phyloP scores from a whole-genome alignment of 768 basidiomycete genomes.

The Tremella mesenterica region DNA sequence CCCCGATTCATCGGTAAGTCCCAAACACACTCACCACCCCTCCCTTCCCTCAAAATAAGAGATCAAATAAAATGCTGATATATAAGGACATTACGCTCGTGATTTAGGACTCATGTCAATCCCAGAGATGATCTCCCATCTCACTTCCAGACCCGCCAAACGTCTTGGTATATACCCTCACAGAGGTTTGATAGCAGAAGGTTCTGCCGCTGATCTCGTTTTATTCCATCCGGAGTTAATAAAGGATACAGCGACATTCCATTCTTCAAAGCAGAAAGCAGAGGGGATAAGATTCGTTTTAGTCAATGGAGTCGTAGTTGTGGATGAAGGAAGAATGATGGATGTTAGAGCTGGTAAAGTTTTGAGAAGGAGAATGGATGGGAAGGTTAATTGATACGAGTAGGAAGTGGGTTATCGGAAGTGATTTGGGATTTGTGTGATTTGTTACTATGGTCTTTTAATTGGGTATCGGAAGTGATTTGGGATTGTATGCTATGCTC shows the following conservation, averaged over 20 bases:
- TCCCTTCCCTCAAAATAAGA: neutral
- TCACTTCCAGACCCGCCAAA: constrained; percentile 41
- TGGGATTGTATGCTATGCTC: too few relatives aligned
- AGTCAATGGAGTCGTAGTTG: constrained; percentile 36
- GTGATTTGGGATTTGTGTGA: too few relatives aligned
- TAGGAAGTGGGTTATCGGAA: constrained; percentile 1
- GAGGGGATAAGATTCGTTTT: constrained; percentile 36
- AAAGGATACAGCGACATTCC: constrained; percentile 31
- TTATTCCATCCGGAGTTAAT: constrained; percentile 36
- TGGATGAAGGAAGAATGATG: constrained; percentile 29
- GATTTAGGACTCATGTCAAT: constrained; percentile 23
- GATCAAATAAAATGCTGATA: too few relatives aligned
- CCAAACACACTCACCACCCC: neutral
- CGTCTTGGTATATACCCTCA: constrained; percentile 33
- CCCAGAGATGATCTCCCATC: constrained; percentile 34
- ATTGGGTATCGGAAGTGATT: too few relatives aligned
- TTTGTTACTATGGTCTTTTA: too few relatives aligned
- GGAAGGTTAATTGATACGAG: constrained; percentile 20
- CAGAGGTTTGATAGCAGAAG: constrained; percentile 27
- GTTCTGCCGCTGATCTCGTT: constrained; percentile 38
- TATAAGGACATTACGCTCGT: constrained; percentile 36
- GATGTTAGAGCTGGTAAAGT: constrained; percentile 24
- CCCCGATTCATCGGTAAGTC: constrained; percentile 32
- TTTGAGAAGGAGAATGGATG: constrained; percentile 24
- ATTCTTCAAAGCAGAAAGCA: constrained; percentile 22